Evolutionary conservation across 1,284 basidiomycete species (phyloP), one percentile per base, ranked within the genome.

Genomic region (Trametes versicolor): DNA sequence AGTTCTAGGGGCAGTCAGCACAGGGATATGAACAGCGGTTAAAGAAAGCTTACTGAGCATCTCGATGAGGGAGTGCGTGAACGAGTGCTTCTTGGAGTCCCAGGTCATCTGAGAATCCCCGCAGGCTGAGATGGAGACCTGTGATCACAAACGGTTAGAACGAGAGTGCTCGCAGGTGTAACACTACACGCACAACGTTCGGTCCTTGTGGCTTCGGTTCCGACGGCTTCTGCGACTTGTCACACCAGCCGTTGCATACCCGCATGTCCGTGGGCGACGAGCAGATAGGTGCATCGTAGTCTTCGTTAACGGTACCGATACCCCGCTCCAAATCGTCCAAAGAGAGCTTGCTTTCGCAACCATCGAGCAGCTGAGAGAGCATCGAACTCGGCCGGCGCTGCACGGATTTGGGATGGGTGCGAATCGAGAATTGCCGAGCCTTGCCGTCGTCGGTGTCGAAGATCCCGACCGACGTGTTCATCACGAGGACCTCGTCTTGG

Each of bases 121-220:
- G 21, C 70, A 70, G 1, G 71, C 70, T 0, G 71, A 63, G 21
- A 73, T 49, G 0, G 71, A 73, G 4, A 73, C 50, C 71, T 72
- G 36, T 15, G 58, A n/a, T 4, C 6, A 15, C 54, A 23, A 15
- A 32, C 34, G 39, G 6, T 15, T 13, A 5, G 36, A 10, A 7
- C 32, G 2, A 23, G 13, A 6, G 32, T 23, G n/a, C 19, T 7
- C 41, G 41, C 4, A 43, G 3, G 19, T 17, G 41, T 43, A 34
- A 23, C 17, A 0, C 13, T 10, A 36, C 2, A 60, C 63, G 34
- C 34, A 72, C 71, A 58, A 73, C 70, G 17, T 66, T 64, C 2
- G 68, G 60, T 5, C 63, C 58, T 19, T 10, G n/a, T 8, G 50
- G 25, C 1, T 21, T 36, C 32, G 29, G 12, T 3, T 41, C 23